Evolutionary conservation across 2,329 filamentous ascomycete species (phyloP).

Genomic region (Blumeriella jaapii): DNA sequence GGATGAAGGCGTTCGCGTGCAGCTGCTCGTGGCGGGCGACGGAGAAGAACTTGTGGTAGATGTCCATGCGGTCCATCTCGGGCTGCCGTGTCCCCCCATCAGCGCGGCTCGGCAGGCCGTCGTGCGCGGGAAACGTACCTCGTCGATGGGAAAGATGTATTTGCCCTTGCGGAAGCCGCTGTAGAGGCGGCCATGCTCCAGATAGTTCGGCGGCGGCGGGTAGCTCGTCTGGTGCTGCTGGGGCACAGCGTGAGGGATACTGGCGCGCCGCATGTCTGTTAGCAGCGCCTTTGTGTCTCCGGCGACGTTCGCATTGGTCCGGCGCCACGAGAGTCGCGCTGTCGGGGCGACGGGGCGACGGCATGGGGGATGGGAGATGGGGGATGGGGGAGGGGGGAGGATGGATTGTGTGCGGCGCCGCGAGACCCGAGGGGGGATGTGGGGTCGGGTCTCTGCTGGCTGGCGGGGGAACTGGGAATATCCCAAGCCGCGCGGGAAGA

Average conservation of each 20-base stretch:
- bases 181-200: conserved; percentile 59
- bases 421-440: no score
- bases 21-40: conserved; percentile 44
- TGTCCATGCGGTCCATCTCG: conserved; percentile 69
- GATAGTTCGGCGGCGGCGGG: conserved; percentile 30
- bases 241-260: conserved; percentile 14
- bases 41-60: conserved; percentile 67
- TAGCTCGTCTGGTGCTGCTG: conserved; percentile 8
- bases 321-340: background rate
- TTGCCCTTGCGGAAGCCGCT: conserved; percentile 55
- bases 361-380: background rate
- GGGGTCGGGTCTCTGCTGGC: no score
- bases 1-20: conserved; percentile 31
- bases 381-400: conserved; percentile 1
- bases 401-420: no score
- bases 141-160: conserved; percentile 70
- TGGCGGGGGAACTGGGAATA: no score
- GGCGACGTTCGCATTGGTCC: background rate
- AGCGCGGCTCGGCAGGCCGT: conserved; percentile 5
- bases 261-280: conserved; percentile 11
- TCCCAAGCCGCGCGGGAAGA: no score
- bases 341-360: background rate
- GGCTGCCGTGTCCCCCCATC: conserved; percentile 32
- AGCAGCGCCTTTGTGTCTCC: background rate
- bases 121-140: conserved; percentile 34